Evolutionary conservation across 306 rosid genomes (phyloP), one percentile per base, ranked within the genome.

Genomic region (Vigna reflexopilosa): DNA sequence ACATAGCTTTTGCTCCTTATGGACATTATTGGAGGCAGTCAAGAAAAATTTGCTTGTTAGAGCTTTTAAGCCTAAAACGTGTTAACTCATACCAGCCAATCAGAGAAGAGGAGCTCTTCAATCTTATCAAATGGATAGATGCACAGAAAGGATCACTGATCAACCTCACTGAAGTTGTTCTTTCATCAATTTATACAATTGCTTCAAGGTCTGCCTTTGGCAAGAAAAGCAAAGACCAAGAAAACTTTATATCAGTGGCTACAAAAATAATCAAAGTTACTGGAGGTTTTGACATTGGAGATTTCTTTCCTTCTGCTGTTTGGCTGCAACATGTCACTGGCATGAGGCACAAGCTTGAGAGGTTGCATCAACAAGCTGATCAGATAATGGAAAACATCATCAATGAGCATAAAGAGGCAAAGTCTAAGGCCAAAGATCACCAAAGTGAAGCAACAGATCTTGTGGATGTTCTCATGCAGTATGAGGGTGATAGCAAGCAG

Each of bases 21-120:
- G 85, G 87, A 9, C 12, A 58, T 44, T 79, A 83, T 26, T 80
- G 85, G 89, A 86, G 77, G 69, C 73, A 73, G 20, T 22, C 72
- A 32, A 16, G 79, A 22, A 84, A 79, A 56, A 64, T 86, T 14
- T 81, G 88, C 64, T 57, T 32, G 0, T 34, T 32, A 4, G 89
- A 86, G 82, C 80, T 88, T 40, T 44, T 84, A 6, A 84, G 87
- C 56, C 3, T 24, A 12, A 82, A 76, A 55, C 64, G 67, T 11
- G 83, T 84, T 0, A 77, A 80, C 12, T 87, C 76, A 16, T 73
- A 38, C 54, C 42, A 30, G 62, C 72, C 77, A 4, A 69, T 84
- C 4, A 79, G 83, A 69, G 85, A 82, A 56, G 45, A 30, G 4
- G 67, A 28, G 44, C 45, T 62, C 13, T 32, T 12, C 45, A 15